Evolutionary conservation across 1,139 yeast species (phyloP).

Genomic region (Suhomyces ambrosiae): DNA sequence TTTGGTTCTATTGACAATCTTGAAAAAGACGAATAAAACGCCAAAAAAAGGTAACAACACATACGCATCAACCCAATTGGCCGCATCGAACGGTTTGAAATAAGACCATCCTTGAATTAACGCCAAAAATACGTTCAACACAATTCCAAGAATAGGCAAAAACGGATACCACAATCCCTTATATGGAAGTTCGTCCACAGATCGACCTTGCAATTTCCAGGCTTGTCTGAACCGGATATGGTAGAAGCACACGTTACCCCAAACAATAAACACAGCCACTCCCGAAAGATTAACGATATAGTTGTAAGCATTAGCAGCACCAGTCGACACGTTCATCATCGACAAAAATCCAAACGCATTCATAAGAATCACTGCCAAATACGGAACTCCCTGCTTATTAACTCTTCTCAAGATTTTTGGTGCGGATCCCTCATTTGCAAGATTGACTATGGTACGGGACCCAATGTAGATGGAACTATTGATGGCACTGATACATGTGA

Average conservation of each 20-base stretch:
- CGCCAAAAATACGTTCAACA: constrained; percentile 54
- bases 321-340: constrained; percentile 51
- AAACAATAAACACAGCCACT: constrained; percentile 58
- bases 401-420: constrained; percentile 46
- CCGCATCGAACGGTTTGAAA: constrained; percentile 62
- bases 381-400: constrained; percentile 53
- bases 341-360: constrained; percentile 54
- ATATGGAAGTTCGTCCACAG: constrained; percentile 54
- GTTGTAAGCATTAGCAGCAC: constrained; percentile 54
- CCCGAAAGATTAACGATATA: constrained; percentile 59
- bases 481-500: constrained; percentile 56
- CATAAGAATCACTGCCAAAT: constrained; percentile 49
- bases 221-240: constrained; percentile 55
- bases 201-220: constrained; percentile 49
- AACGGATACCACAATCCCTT: constrained; percentile 56
- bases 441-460: constrained; percentile 52
- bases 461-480: constrained; percentile 57
- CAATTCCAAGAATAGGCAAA: constrained; percentile 53
- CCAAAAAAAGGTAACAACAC: constrained; percentile 61
- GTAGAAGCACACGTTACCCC: constrained; percentile 47
- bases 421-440: constrained; percentile 53
- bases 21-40: constrained; percentile 43
- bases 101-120: constrained; percentile 72
- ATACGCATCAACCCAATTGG: constrained; percentile 65
- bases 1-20: constrained; percentile 44